Evolutionary conservation across 768 basidiomycete genomes (phyloP).

Genomic region (Trametes punicea): DNA sequence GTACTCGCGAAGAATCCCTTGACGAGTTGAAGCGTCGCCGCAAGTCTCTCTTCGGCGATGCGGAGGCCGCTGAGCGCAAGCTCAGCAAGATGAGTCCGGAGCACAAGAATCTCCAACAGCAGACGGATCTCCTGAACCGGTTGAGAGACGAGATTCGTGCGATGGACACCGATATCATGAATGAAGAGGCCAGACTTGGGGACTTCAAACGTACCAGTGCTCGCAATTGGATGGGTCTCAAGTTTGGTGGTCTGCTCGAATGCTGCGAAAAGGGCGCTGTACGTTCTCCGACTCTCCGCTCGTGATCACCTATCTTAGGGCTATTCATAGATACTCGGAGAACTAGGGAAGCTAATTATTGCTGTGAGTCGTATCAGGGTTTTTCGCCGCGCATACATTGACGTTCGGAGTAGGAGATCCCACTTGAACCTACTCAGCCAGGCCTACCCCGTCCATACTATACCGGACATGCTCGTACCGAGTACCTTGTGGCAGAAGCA

Average conservation of each 20-base stretch:
- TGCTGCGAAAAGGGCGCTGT: conserved; percentile 75
- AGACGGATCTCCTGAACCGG: conserved; percentile 68
- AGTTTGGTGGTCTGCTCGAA: conserved; percentile 86
- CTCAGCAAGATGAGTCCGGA: conserved; percentile 86
- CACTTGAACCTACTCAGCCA: conserved; percentile 75
- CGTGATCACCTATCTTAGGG: neutral
- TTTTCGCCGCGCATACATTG: neutral
- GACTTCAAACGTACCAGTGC: conserved; percentile 79
- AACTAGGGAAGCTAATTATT: conserved; percentile 51
- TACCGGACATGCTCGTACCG: conserved; percentile 59
- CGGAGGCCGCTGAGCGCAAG: conserved; percentile 85
- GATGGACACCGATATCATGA: conserved; percentile 81
- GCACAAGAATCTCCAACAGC: conserved; percentile 74
- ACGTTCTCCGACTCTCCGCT: conserved; percentile 12
- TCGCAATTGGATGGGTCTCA: conserved; percentile 71
- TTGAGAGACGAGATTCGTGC: conserved; percentile 73
- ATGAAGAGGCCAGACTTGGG: conserved; percentile 73
- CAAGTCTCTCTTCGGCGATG: conserved; percentile 60
- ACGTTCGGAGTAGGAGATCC: conserved; percentile 56
- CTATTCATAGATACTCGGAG: conserved; percentile 45
- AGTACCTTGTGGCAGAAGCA: conserved; percentile 61
- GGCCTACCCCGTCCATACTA: conserved; percentile 76
- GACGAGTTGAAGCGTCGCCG: conserved; percentile 74
- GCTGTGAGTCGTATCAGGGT: conserved; percentile 22
- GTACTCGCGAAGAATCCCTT: conserved; percentile 79